These are phyloP conservation scores for Hyphodiscus sp. DNA, from an alignment of 2,329 filamentous ascomycete species.

Conservation along the genomic window DNA sequence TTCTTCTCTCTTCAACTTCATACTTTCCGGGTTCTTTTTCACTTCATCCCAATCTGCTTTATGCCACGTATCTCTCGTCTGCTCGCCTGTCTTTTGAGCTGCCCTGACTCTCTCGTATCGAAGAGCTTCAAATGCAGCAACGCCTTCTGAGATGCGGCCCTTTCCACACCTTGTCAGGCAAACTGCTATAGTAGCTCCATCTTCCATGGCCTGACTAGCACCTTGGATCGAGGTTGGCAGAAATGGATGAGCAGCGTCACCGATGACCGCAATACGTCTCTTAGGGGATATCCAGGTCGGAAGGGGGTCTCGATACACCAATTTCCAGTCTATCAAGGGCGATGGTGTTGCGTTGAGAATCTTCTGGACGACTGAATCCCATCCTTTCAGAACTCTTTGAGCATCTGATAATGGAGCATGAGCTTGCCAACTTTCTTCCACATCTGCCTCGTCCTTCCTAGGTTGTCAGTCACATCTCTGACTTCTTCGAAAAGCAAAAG, in stretches of 20 bases:
- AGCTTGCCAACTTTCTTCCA: constrained; percentile 39
- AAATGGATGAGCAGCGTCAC: constrained; percentile 35
- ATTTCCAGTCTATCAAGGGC: constrained; percentile 27
- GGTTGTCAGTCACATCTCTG: not conserved
- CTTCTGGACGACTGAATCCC: constrained; percentile 22
- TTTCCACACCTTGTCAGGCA: constrained; percentile 25
- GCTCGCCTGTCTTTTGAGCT: constrained; percentile 23
- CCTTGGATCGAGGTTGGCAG: constrained; percentile 34
- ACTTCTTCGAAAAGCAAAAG: not conserved
- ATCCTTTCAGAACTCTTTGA: constrained; percentile 15
- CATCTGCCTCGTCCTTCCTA: constrained; percentile 32
- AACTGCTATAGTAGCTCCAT: constrained; percentile 32
- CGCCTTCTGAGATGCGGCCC: constrained; percentile 13
- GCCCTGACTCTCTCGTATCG: constrained; percentile 19
- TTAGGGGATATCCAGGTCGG: constrained; percentile 25
- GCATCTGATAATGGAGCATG: constrained; percentile 12
- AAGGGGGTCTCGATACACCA: constrained; percentile 27
- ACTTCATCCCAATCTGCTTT: constrained; percentile 22
- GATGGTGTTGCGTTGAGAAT: constrained; percentile 21
- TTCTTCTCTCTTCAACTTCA: constrained; percentile 14
- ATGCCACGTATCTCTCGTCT: constrained; percentile 19
- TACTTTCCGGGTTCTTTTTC: constrained; percentile 19
- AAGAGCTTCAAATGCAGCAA: constrained; percentile 17
- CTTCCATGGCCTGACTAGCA: constrained; percentile 34
- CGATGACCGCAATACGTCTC: constrained; percentile 30